Evolutionary conservation across 2,329 filamentous ascomycete species (phyloP).

Genomic region (Fusarium solani-melongenae): DNA sequence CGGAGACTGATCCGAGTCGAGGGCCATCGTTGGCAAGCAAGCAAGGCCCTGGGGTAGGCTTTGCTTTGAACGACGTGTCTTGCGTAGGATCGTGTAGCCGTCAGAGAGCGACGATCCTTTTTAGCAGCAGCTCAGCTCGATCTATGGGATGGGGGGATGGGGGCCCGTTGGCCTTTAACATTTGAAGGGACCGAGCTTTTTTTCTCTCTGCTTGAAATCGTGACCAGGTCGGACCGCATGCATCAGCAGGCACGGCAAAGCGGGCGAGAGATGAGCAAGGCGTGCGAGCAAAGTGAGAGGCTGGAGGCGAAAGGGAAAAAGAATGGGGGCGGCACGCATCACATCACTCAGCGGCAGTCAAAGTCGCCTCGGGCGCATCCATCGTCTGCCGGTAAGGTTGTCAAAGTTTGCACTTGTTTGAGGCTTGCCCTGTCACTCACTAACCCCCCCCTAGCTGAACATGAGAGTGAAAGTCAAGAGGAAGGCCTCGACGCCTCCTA

Average conservation of each 20-base stretch:
- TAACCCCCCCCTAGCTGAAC: background rate
- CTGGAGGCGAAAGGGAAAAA: background rate
- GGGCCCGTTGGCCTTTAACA: background rate
- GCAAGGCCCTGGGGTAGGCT: background rate
- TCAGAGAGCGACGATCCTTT: background rate
- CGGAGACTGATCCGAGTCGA: conserved; percentile 19
- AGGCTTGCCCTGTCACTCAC: background rate
- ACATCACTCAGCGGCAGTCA: background rate
- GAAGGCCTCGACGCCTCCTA: background rate
- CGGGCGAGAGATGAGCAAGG: background rate
- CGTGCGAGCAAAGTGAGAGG: background rate
- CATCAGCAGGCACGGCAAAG: background rate
- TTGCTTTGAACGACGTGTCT: background rate
- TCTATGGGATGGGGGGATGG: background rate
- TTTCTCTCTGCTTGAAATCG: background rate
- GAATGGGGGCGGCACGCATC: background rate
- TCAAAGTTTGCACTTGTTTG: background rate
- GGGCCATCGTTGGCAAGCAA: conserved; percentile 15
- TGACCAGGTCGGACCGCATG: background rate
- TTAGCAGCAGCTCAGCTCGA: background rate
- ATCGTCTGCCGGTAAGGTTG: background rate
- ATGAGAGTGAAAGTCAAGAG: background rate
- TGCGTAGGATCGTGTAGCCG: background rate
- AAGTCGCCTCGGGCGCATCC: background rate
- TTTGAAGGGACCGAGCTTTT: background rate